Evolutionary conservation across 116 monocot species (phyloP).

Genomic region (Iris pallida): DNA sequence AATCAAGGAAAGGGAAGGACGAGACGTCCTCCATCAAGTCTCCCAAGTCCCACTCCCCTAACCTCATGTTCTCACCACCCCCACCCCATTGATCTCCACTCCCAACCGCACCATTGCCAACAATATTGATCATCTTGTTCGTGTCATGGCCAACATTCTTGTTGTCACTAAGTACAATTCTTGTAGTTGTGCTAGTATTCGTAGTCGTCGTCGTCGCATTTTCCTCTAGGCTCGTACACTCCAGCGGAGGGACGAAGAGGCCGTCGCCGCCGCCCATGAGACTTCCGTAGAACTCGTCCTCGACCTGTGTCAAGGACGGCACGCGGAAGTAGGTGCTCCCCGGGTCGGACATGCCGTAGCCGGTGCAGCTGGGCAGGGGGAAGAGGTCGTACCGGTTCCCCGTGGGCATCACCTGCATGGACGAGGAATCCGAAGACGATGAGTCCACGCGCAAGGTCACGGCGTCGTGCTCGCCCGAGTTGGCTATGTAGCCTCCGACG

Average conservation of each 20-base stretch:
- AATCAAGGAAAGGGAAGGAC: constrained; percentile 88
- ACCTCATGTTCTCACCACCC: constrained; percentile 33
- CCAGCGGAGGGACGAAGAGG: constrained; percentile 16
- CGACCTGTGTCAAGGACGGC: constrained; percentile 11
- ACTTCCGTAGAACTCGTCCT: constrained; percentile 9
- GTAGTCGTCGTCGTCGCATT: neutral
- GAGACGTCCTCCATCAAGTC: constrained; percentile 71
- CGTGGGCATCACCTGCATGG: constrained; percentile 14
- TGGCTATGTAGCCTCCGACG: neutral
- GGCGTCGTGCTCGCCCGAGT: constrained; percentile 13
- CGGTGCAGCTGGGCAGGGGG: constrained; percentile 13
- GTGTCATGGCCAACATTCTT: neutral
- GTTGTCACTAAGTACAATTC: neutral
- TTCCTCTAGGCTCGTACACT: constrained; percentile 22
- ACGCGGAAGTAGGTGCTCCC: constrained; percentile 19
- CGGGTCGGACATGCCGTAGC: constrained; percentile 2
- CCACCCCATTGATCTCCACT: constrained; percentile 36
- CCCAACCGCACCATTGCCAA: constrained; percentile 8
- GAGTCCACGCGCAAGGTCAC: constrained; percentile 38
- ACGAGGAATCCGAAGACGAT: constrained; percentile 37
- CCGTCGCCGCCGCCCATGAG: neutral
- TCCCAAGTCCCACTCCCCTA: constrained; percentile 76
- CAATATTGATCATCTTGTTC: constrained; percentile 4
- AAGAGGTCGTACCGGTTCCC: constrained; percentile 25
- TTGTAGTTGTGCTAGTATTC: neutral